Conservation (phyloP, 2,329 filamentous ascomycete species). For the Chaetomiaceae sp. region DNA sequence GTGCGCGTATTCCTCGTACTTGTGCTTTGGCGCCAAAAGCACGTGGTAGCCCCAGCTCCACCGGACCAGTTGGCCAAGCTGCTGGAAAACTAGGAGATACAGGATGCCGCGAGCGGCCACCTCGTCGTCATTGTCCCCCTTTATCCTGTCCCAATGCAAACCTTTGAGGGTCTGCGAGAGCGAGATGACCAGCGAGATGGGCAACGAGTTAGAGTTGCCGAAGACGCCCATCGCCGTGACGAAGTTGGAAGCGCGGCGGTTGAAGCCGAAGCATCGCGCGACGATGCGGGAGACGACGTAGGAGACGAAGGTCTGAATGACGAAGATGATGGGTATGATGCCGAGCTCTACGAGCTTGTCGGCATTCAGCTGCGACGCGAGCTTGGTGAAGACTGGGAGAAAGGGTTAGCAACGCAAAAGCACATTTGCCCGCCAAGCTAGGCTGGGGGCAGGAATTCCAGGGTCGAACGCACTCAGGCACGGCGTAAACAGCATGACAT, state of each 20-base stretch:
- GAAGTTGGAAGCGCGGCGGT: slow-evolving; percentile 83
- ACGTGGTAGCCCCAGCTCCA: slow-evolving; percentile 99
- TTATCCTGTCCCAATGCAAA: slow-evolving; percentile 86
- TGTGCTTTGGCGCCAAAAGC: slow-evolving; percentile 76
- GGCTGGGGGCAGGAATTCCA: background rate
- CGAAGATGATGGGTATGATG: slow-evolving; percentile 91
- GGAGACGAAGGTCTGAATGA: slow-evolving; percentile 80
- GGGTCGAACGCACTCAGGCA: slow-evolving; percentile 75
- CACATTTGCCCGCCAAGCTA: too few relatives aligned
- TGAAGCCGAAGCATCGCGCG: slow-evolving; percentile 71
- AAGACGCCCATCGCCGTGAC: slow-evolving; percentile 93
- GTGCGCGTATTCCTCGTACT: slow-evolving; percentile 58
- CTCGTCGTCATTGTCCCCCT: slow-evolving; percentile 90
- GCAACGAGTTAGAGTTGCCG: slow-evolving; percentile 95
- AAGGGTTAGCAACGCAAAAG: too few relatives aligned
- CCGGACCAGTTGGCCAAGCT: slow-evolving; percentile 86
- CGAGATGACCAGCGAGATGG: slow-evolving; percentile 91
- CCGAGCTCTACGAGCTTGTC: slow-evolving; percentile 85
- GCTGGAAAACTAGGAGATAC: slow-evolving; percentile 95
- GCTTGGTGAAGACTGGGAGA: slow-evolving; percentile 85
- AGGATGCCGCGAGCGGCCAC: slow-evolving; percentile 90
- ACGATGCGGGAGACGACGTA: slow-evolving; percentile 69
- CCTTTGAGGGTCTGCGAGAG: slow-evolving; percentile 87
- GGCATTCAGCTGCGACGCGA: slow-evolving; percentile 87
- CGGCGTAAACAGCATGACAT: slow-evolving; percentile 92